Conservation (phyloP, 2,329 filamentous ascomycete species). For the Alternaria incomplexa region DNA sequence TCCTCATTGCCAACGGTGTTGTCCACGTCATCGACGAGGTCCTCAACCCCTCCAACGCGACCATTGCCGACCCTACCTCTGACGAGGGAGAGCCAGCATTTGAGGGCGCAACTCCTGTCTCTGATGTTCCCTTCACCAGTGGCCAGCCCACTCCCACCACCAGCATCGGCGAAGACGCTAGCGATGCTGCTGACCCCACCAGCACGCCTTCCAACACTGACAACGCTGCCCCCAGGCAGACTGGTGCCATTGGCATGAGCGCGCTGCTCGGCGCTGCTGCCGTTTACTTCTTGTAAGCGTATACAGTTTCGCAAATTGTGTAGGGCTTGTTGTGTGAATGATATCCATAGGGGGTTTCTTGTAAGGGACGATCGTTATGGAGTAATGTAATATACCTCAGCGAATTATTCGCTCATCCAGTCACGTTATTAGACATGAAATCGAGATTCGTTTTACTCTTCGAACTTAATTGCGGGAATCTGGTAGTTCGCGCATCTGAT, state of each 20-base stretch:
- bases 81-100: conserved; percentile 61
- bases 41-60: conserved; percentile 60
- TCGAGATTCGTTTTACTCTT: background rate
- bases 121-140: conserved; percentile 62
- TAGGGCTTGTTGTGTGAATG: background rate
- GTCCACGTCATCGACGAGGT: conserved; percentile 63
- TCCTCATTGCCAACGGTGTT: conserved; percentile 55
- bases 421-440: background rate
- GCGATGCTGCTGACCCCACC: conserved; percentile 23
- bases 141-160: conserved; percentile 57
- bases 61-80: conserved; percentile 52
- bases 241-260: conserved; percentile 53
- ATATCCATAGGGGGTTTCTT: background rate
- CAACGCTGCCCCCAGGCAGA: conserved; percentile 40
- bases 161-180: conserved; percentile 44
- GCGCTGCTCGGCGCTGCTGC: conserved; percentile 57
- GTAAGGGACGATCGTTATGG: conserved; percentile 6
- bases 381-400: conserved; percentile 9
- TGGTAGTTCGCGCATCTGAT: background rate
- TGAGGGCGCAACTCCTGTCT: conserved; percentile 56
- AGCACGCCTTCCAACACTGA: conserved; percentile 26
- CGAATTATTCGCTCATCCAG: background rate
- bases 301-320: background rate
- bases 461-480: background rate
- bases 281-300: conserved; percentile 28